phyloP scores from a whole-genome alignment of 2,329 filamentous ascomycete genomes.

The Cladophialophora carrionii region DNA sequence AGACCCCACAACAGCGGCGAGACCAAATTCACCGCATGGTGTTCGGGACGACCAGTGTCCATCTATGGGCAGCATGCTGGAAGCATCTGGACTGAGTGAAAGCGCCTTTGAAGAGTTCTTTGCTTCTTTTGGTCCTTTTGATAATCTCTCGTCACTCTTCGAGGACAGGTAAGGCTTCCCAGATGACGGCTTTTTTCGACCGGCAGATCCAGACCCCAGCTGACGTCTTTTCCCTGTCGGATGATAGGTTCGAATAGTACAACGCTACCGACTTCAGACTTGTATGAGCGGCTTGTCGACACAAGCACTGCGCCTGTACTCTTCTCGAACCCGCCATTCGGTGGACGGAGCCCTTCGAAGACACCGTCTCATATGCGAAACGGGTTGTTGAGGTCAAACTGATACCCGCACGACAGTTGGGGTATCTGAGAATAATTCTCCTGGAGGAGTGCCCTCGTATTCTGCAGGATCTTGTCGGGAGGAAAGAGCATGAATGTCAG shows the following conservation, averaged over 20 bases:
- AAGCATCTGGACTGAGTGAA: constrained; percentile 1
- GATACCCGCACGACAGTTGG: constrained; percentile 40
- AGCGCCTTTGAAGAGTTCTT: constrained; percentile 19
- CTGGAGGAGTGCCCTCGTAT: constrained; percentile 39
- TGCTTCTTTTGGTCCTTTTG: constrained; percentile 20
- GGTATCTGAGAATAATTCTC: constrained; percentile 41
- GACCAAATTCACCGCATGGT: not conserved
- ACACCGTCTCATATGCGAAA: constrained; percentile 40
- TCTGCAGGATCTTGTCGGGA: constrained; percentile 39
- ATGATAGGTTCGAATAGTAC: constrained; percentile 2
- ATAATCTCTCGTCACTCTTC: constrained; percentile 15
- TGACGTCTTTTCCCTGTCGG: not conserved
- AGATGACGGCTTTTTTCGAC: not conserved
- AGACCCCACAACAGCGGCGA: constrained; percentile 3
- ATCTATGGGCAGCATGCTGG: constrained; percentile 7
- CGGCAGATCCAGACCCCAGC: not conserved
- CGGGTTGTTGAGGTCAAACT: constrained; percentile 39
- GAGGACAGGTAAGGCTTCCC: constrained; percentile 12
- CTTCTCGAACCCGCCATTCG: not conserved
- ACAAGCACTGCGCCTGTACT: not conserved
- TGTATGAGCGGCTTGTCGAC: not conserved
- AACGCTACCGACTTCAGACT: not conserved
- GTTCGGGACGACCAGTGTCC: constrained; percentile 7
- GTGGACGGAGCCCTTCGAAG: not conserved
- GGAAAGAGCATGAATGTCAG: not conserved